These are phyloP conservation scores for Oldenlandia corymbosa DNA, from an alignment of 257 asterid species.

Conservation along the genomic window DNA sequence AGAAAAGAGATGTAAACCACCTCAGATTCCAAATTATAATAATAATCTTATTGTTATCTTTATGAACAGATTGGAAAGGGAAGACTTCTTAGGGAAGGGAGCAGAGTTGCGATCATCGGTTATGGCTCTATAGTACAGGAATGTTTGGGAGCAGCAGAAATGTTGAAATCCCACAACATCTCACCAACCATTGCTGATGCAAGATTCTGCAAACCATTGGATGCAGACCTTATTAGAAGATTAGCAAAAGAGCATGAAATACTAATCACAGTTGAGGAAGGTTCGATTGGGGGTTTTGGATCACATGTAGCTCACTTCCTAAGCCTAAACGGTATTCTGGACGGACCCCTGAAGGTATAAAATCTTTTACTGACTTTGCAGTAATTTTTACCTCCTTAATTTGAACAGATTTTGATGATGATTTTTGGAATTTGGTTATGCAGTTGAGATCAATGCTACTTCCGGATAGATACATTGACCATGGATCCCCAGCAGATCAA, in stretches of 20 bases:
- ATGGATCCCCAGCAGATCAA: slow-evolving; percentile 72
- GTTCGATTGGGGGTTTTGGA: slow-evolving; percentile 79
- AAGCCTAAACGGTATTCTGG: slow-evolving; percentile 53
- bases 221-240: slow-evolving; percentile 45
- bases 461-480: slow-evolving; percentile 74
- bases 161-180: slow-evolving; percentile 35
- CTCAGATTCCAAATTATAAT: neutral
- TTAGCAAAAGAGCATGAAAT: slow-evolving; percentile 64
- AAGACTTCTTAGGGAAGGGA: slow-evolving; percentile 55
- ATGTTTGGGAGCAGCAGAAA: slow-evolving; percentile 54
- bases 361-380: neutral
- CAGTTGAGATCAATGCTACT: slow-evolving; percentile 76
- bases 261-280: slow-evolving; percentile 70
- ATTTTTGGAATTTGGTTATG: slow-evolving; percentile 10
- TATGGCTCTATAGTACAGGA: slow-evolving; percentile 62
- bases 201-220: slow-evolving; percentile 76
- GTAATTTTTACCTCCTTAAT: neutral
- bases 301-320: slow-evolving; percentile 68
- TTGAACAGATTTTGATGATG: neutral
- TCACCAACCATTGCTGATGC: slow-evolving; percentile 63
- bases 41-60: neutral
- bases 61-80: slow-evolving; percentile 61
- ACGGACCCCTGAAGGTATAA: slow-evolving; percentile 66
- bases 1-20: neutral
- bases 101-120: slow-evolving; percentile 61